Evolutionary conservation across 306 rosid species (phyloP).

Genomic region (Cucurbita ficifolia): DNA sequence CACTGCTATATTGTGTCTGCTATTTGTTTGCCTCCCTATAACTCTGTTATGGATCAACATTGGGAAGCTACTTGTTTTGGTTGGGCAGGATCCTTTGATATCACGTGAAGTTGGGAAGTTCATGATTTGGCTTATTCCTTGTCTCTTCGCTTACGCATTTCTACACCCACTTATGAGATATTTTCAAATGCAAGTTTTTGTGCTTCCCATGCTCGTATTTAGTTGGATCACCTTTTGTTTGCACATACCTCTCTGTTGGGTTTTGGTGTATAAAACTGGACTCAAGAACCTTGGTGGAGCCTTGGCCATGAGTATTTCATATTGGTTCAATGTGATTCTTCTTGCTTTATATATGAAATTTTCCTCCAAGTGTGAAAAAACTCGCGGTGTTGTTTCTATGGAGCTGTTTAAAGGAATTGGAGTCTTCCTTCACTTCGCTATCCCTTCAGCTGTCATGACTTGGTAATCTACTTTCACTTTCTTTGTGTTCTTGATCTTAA

Average conservation of each 20-base stretch:
- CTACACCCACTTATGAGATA: constrained; percentile 50
- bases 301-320: constrained; percentile 43
- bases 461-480: constrained; percentile 25
- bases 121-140: constrained; percentile 49
- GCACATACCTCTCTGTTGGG: constrained; percentile 56
- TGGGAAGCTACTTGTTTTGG: constrained; percentile 31
- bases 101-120: constrained; percentile 53
- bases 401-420: constrained; percentile 38
- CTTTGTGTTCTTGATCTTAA: not conserved
- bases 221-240: constrained; percentile 25
- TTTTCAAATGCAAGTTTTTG: constrained; percentile 55
- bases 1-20: constrained; percentile 30
- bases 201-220: constrained; percentile 40
- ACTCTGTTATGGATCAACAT: constrained; percentile 44
- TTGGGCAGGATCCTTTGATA: constrained; percentile 74
- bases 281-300: constrained; percentile 54
- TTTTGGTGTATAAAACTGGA: constrained; percentile 42
- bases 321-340: constrained; percentile 49
- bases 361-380: constrained; percentile 23
- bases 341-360: constrained; percentile 38
- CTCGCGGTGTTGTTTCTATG: constrained; percentile 12
- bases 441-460: constrained; percentile 67
- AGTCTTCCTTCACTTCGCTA: constrained; percentile 43
- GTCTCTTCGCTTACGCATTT: constrained; percentile 50
- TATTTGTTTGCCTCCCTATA: constrained; percentile 38